A percentile compares a stretch with the other conserved stretches of the same genome.
phyloP scores from a whole-genome alignment of 305 asterid species.

The Fraxinus sp. region DNA sequence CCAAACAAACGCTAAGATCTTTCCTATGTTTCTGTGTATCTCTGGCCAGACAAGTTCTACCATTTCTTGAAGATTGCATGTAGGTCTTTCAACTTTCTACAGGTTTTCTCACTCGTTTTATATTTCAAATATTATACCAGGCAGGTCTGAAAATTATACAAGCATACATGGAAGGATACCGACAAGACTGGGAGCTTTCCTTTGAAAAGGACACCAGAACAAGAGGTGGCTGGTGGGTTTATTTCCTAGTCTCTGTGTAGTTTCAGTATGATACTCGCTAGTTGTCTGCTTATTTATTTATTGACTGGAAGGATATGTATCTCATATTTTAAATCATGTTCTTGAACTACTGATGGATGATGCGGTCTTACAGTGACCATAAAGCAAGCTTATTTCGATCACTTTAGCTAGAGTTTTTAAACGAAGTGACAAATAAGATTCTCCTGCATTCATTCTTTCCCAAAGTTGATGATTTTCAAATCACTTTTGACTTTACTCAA shows the following conservation, averaged over 20 bases:
- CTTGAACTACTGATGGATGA: conserved; percentile 7
- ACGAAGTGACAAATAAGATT: background rate
- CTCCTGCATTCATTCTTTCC: background rate
- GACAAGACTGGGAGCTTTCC: conserved; percentile 94
- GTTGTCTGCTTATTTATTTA: background rate
- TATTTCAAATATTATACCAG: conserved; percentile 35
- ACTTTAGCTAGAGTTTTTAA: background rate
- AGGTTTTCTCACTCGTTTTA: background rate
- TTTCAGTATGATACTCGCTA: background rate
- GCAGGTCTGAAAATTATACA: conserved; percentile 80
- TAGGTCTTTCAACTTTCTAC: conserved; percentile 15
- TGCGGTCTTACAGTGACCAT: background rate
- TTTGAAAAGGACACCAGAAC: conserved; percentile 91
- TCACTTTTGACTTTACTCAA: background rate
- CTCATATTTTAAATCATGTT: background rate
- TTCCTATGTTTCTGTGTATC: background rate
- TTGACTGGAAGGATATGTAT: background rate
- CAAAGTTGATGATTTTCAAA: background rate
- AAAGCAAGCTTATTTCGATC: background rate
- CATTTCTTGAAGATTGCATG: conserved; percentile 7
- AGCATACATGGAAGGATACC: conserved; percentile 80
- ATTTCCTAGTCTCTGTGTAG: background rate
- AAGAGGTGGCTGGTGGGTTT: conserved; percentile 87
- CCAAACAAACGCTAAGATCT: background rate
- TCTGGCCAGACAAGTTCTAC: background rate